These are phyloP conservation scores for Trametes pubescens DNA, from an alignment of 1,284 basidiomycete species.

Conservation along the genomic window DNA sequence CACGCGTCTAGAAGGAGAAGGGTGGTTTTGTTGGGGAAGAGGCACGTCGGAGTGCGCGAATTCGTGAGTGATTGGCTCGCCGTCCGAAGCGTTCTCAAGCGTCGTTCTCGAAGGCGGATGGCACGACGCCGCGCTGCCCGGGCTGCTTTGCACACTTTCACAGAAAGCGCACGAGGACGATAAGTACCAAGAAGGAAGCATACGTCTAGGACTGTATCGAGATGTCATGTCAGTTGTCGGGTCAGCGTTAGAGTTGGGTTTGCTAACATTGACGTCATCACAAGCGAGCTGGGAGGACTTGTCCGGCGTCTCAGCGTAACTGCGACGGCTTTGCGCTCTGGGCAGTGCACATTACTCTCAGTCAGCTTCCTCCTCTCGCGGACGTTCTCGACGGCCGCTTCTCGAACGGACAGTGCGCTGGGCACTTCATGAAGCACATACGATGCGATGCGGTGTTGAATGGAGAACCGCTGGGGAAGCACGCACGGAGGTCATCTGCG, in stretches of 20 bases:
- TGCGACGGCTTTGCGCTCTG: constrained; percentile 20
- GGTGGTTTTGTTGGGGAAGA: background rate
- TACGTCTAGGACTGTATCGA: background rate
- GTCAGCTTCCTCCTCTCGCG: background rate
- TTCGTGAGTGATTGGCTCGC: constrained; percentile 17
- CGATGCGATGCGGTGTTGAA: constrained; percentile 1
- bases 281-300: background rate
- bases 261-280: background rate
- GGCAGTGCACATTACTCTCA: background rate
- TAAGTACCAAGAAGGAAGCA: background rate
- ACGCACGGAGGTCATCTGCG: constrained; percentile 3
- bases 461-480: constrained; percentile 5
- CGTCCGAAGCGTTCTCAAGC: constrained; percentile 12
- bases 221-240: background rate
- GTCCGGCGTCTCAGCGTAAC: constrained; percentile 6
- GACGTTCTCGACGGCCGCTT: background rate
- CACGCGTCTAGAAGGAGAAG: background rate
- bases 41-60: background rate
- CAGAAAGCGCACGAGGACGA: background rate
- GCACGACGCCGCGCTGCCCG: constrained; percentile 1
- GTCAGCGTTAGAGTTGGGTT: background rate
- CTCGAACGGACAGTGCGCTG: background rate
- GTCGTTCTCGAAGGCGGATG: background rate
- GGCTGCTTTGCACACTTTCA: background rate
- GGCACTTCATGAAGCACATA: background rate